phyloP scores from a whole-genome alignment of 192 early-diverging fungal species.

The Podila epigama region DNA sequence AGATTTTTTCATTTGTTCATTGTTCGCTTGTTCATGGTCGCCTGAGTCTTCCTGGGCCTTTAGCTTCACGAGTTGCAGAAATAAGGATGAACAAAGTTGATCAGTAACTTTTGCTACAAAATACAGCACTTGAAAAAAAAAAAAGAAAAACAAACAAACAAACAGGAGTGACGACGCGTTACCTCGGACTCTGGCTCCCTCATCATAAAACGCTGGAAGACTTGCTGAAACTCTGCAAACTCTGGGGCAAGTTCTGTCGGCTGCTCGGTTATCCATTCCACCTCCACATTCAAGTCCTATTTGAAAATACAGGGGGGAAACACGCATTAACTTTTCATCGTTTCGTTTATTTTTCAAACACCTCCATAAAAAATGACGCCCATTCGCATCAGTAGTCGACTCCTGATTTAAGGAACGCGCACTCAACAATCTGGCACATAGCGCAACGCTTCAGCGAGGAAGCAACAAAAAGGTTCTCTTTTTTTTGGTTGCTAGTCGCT shows the following conservation, averaged over 20 bases:
- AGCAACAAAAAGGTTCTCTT: not conserved
- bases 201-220: constrained; percentile 55
- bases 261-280: constrained; percentile 40
- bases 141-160: not conserved
- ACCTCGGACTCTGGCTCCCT: constrained; percentile 45
- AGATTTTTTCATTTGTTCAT: constrained; percentile 18
- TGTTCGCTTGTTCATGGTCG: constrained; percentile 11
- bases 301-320: not conserved
- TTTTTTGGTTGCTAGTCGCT: not conserved
- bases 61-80: no score
- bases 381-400: no score
- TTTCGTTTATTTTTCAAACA: no score
- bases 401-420: no score
- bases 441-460: not conserved
- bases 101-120: no score
- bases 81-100: not conserved
- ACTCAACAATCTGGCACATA: not conserved
- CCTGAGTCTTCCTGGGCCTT: constrained; percentile 13
- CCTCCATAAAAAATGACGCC: no score
- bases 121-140: not conserved
- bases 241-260: constrained; percentile 36
- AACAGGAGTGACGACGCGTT: not conserved
- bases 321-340: no score
- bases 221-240: constrained; percentile 52
- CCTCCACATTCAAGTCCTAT: constrained; percentile 33